phyloP scores from a whole-genome alignment of 352 stramenopile species.

The Phytophthora cactorum region DNA sequence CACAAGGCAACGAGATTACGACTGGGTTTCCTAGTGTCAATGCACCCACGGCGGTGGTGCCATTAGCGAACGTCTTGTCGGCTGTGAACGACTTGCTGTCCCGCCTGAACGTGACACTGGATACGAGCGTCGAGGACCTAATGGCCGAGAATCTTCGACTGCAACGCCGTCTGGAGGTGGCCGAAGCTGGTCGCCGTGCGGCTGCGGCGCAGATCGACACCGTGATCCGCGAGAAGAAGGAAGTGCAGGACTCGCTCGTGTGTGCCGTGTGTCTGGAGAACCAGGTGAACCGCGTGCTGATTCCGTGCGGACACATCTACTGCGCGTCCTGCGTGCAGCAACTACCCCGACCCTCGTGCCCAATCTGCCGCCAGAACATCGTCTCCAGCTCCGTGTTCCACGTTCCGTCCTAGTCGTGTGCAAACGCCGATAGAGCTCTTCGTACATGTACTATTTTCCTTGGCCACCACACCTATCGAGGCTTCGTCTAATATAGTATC shows the following conservation, averaged over 20 bases:
- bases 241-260: slow-evolving; percentile 72
- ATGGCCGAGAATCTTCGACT: slow-evolving; percentile 70
- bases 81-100: slow-evolving; percentile 80
- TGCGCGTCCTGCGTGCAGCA: slow-evolving; percentile 69
- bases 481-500: no score
- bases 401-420: slow-evolving; percentile 51
- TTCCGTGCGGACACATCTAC: slow-evolving; percentile 87
- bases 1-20: slow-evolving; percentile 18
- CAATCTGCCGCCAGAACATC: slow-evolving; percentile 75
- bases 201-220: slow-evolving; percentile 71
- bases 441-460: no score
- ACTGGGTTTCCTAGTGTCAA: slow-evolving; percentile 13
- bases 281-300: slow-evolving; percentile 81
- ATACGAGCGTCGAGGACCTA: slow-evolving; percentile 68
- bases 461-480: no score
- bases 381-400: slow-evolving; percentile 68
- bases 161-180: slow-evolving; percentile 63
- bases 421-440: no score
- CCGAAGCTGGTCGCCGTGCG: slow-evolving; percentile 65
- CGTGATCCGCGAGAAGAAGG: slow-evolving; percentile 76
- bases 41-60: slow-evolving; percentile 14
- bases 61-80: slow-evolving; percentile 62
- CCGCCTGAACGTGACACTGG: slow-evolving; percentile 73
- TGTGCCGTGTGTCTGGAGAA: slow-evolving; percentile 86
- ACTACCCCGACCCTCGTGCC: slow-evolving; percentile 68